Base-by-base conservation (phyloP, 495 filamentous ascomycete species). In the Neurospora tetraspora region DNA sequence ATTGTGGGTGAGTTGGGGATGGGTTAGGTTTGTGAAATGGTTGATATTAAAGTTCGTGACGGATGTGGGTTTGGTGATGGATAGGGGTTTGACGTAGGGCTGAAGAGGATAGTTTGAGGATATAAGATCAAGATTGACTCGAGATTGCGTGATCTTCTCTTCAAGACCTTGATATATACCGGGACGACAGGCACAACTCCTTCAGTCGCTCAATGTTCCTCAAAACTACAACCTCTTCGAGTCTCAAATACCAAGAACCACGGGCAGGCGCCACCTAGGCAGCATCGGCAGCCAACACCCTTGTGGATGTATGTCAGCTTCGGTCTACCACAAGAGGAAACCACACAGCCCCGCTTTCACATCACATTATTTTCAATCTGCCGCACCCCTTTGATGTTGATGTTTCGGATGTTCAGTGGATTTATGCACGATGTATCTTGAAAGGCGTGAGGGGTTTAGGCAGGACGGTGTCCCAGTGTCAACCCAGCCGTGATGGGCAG, bases 401-500 rank as follows among this genome's bases (percentile, higher is more conserved):
- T 34, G 6, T 27, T 34, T 61, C 23, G 6, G 27, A 4, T 61
- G 53, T 65, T 34, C 14, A 14, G 14, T 18, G 27, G 27, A 65
- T 9, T 31, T 31, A 65, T 18, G 53, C 27, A 65, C 53, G 5
- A 18, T 18, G 53, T 65, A 31, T 65, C 14, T 31, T 7, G 27
- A 65, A 65, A 36, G 53, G 27, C 53, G 53, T 59, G 11, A 23
- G 70, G 45, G 53, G 45, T 20, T 39, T 36, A 14, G 16, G 43
- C 14, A 37, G 36, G 20, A 65, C 20, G 36, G 18, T 37, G 70
- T 70, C 68, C 71, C 27, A 47, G 40, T 53, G 70, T 70, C 42
- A 59, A 38, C 69, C 65, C 71, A 70, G 42, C 5, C 65, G 43
- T 73, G 65, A 59, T 70, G 39, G 39, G 39, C 72, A 47, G 37